Conservation (phyloP, 176 grass and related monocot species). For the Cenchrus fungigraminus region DNA sequence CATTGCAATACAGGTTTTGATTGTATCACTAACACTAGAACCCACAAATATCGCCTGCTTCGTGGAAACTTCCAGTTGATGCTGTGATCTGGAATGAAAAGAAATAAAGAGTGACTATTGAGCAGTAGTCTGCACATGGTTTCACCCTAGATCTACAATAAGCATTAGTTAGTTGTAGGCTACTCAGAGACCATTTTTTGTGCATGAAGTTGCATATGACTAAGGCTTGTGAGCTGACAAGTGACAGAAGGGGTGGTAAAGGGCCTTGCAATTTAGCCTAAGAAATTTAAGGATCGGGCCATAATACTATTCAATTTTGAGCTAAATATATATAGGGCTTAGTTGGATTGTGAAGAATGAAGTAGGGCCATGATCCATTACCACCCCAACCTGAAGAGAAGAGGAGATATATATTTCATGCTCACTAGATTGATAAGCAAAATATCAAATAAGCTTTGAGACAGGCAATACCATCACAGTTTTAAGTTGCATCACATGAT, state of each 20-base stretch:
- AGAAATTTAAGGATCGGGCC: no score
- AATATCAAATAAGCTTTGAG: neutral
- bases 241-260: neutral
- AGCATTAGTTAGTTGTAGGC: neutral
- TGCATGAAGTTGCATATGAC: neutral
- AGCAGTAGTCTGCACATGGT: conserved; percentile 3
- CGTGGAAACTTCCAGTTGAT: conserved; percentile 94
- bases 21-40: conserved; percentile 97
- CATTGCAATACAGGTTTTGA: conserved; percentile 92
- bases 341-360: no score
- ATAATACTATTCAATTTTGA: no score
- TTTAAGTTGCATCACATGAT: conserved; percentile 23
- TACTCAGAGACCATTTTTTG: neutral
- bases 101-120: conserved; percentile 32
- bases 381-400: neutral
- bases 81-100: conserved; percentile 69
- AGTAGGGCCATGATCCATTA: no score
- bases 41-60: conserved; percentile 96
- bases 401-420: conserved; percentile 15
- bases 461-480: neutral
- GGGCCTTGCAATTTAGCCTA: no score
- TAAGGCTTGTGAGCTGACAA: conserved; percentile 20
- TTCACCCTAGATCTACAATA: conserved; percentile 23
- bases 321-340: no score
- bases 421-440: neutral